A percentile compares a stretch with the other conserved stretches of the same genome.
These are phyloP conservation scores for Globisporangium yorkense DNA, from an alignment of 352 stramenopile species.

Conservation along the genomic window DNA sequence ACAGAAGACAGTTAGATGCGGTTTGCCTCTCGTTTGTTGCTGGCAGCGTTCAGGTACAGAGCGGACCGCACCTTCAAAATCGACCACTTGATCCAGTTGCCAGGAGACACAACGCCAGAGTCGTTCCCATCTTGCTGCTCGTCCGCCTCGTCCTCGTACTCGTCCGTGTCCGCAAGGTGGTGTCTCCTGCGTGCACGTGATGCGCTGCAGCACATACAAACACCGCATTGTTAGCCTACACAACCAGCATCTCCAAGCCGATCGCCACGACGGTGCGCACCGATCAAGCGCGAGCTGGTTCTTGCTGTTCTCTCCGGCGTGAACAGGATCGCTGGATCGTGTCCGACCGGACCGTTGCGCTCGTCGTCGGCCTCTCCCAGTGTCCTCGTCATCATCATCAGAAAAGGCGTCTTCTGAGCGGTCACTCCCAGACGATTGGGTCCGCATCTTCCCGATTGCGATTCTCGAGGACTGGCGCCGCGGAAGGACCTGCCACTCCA, in stretches of 20 bases:
- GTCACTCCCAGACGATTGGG: constrained; percentile 38
- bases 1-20: neutral
- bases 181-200: constrained; percentile 59
- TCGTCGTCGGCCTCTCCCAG: neutral
- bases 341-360: constrained; percentile 3
- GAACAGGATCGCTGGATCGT: constrained; percentile 7
- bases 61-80: constrained; percentile 29
- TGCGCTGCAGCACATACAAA: constrained; percentile 29
- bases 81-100: constrained; percentile 74
- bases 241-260: neutral
- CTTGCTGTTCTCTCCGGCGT: constrained; percentile 11
- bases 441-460: constrained; percentile 72
- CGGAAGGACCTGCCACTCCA: constrained; percentile 74
- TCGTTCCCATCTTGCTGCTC: constrained; percentile 22
- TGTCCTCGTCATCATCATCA: constrained; percentile 21
- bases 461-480: constrained; percentile 78
- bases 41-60: neutral
- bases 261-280: constrained; percentile 17
- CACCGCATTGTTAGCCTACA: neutral
- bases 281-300: constrained; percentile 45
- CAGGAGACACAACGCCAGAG: constrained; percentile 4
- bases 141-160: constrained; percentile 26
- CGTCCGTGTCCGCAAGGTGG: constrained; percentile 31
- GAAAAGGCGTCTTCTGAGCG: constrained; percentile 29
- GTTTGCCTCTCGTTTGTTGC: neutral